These are phyloP conservation scores for Hanseniaspora guilliermondii DNA, from an alignment of 805 yeast species.

Conservation along the genomic window DNA sequence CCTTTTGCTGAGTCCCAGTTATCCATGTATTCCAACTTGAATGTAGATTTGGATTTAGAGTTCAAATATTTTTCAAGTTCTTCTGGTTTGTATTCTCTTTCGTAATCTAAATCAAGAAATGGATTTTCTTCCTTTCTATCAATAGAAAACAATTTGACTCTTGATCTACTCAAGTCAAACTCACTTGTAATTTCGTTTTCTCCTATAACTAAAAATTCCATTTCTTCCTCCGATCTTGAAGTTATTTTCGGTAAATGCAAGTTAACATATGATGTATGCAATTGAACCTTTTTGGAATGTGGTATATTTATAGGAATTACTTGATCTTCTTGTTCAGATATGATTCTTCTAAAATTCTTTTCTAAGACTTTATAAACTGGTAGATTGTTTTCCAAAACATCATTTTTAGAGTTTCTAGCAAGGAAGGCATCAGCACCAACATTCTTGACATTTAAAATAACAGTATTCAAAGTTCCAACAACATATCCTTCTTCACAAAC, in stretches of 20 bases:
- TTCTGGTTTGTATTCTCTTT: conserved; percentile 5
- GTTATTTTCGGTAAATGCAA: conserved; percentile 11
- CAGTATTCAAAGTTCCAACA: conserved; percentile 8
- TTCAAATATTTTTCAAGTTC: conserved; percentile 21
- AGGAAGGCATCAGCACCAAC: conserved; percentile 13
- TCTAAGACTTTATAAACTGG: conserved; percentile 1
- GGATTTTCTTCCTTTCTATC: conserved; percentile 10
- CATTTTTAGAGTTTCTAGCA: conserved; percentile 8
- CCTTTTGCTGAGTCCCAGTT: conserved; percentile 62
- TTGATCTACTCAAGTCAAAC: conserved; percentile 12
- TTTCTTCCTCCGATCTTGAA: conserved; percentile 4
- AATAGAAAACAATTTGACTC: conserved; percentile 16
- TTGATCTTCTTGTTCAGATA: conserved; percentile 12
- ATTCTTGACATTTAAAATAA: conserved; percentile 7
- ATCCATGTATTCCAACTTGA: conserved; percentile 20
- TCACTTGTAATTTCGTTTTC: conserved; percentile 11
- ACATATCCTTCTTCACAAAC: background rate
- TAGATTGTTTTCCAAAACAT: background rate
- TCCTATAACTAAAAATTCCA: conserved; percentile 9
- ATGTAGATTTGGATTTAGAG: conserved; percentile 34
- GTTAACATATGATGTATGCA: conserved; percentile 5
- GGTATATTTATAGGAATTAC: conserved; percentile 11
- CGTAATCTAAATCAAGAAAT: conserved; percentile 9
- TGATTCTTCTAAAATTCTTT: conserved; percentile 8
- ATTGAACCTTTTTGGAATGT: conserved; percentile 6